Evolutionary conservation across 768 basidiomycete genomes (phyloP).

Genomic region (Trametes cubensis): DNA sequence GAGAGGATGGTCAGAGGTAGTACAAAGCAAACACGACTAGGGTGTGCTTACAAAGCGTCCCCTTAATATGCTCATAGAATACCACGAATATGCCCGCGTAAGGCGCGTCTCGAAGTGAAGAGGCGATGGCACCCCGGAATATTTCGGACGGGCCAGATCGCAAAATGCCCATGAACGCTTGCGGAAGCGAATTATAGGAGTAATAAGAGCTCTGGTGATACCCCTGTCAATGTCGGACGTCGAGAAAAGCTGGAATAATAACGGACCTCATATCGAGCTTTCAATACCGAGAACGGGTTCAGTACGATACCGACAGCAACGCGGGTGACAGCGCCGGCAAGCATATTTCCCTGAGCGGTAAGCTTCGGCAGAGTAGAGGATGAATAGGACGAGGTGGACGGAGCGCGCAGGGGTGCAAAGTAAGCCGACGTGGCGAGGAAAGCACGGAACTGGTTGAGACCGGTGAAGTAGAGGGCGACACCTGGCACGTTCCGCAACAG

Average conservation of each 20-base stretch:
- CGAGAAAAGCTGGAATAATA: neutral
- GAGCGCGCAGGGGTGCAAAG: constrained; percentile 49
- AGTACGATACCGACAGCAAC: constrained; percentile 80
- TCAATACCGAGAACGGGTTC: constrained; percentile 90
- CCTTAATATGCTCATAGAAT: constrained; percentile 86
- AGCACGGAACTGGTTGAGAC: constrained; percentile 79
- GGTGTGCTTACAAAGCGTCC: constrained; percentile 55
- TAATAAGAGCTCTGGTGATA: constrained; percentile 74
- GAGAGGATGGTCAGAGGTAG: neutral
- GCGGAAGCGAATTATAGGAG: constrained; percentile 61
- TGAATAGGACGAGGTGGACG: constrained; percentile 13
- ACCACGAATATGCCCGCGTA: constrained; percentile 91
- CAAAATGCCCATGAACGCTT: constrained; percentile 59
- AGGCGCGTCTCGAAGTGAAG: constrained; percentile 91
- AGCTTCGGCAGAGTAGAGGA: constrained; percentile 62
- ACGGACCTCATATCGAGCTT: constrained; percentile 87
- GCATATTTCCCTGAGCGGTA: constrained; percentile 75
- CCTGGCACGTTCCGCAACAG: constrained; percentile 87
- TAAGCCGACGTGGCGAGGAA: constrained; percentile 72
- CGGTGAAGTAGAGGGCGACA: constrained; percentile 89
- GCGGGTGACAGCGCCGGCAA: constrained; percentile 84
- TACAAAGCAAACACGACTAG: neutral
- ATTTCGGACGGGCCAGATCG: constrained; percentile 80
- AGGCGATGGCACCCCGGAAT: constrained; percentile 83
- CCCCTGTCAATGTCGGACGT: constrained; percentile 1